phyloP scores from a whole-genome alignment of 2,329 filamentous ascomycete genomes.

The Saccharata proteae region DNA sequence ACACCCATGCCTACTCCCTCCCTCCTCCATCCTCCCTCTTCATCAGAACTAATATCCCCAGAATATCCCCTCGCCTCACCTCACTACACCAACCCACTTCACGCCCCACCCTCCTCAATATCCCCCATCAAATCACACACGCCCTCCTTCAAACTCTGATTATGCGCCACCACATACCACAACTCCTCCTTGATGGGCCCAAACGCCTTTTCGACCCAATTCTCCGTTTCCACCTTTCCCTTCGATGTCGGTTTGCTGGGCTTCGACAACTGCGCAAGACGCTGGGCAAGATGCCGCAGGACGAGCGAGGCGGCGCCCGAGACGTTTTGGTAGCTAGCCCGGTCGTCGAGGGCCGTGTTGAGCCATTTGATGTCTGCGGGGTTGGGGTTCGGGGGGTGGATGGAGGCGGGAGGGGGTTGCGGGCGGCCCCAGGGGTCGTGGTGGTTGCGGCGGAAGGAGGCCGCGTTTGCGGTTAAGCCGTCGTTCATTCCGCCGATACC shows the following conservation, averaged over 20 bases:
- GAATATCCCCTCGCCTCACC: too few relatives aligned
- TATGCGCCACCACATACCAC: conserved; percentile 60
- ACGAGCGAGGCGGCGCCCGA: conserved; percentile 69
- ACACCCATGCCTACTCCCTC: too few relatives aligned
- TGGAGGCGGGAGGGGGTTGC: too few relatives aligned
- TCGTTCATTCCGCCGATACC: conserved; percentile 18
- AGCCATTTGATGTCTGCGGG: conserved; percentile 24
- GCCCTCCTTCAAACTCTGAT: conserved; percentile 32
- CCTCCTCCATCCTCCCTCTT: too few relatives aligned
- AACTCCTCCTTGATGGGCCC: conserved; percentile 51
- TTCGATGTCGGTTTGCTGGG: conserved; percentile 12
- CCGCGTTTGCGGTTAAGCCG: too few relatives aligned
- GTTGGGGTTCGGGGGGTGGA: too few relatives aligned
- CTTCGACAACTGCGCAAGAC: conserved; percentile 18
- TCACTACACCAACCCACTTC: too few relatives aligned
- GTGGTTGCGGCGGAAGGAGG: conserved; percentile 11
- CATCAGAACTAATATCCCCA: too few relatives aligned
- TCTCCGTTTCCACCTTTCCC: conserved; percentile 40
- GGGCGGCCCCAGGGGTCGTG: conserved; percentile 8
- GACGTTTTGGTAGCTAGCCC: conserved; percentile 55
- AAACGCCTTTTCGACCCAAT: conserved; percentile 59
- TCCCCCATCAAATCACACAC: conserved; percentile 23
- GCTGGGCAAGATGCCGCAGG: conserved; percentile 60
- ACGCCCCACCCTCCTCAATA: too few relatives aligned
- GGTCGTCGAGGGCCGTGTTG: conserved; percentile 38